Evolutionary conservation across 2,329 filamentous ascomycete genomes (phyloP), one percentile per base, ranked within the genome.

Genomic region (Microcera coccophila): DNA sequence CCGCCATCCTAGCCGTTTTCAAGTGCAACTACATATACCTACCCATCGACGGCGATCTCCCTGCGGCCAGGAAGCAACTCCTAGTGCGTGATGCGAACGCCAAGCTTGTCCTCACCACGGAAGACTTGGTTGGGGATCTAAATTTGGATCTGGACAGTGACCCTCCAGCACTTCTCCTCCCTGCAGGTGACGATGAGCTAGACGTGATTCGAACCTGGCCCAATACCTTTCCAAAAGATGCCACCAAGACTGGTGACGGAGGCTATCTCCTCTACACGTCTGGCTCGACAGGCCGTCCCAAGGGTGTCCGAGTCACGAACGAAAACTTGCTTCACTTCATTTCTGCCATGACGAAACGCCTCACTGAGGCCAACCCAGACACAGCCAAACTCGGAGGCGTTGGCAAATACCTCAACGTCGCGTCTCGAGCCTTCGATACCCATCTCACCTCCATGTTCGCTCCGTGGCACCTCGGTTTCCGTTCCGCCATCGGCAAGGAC

Each of bases 211-310:
- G 7, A 12, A 7, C 22, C 12, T 26, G 22, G 22, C 22, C 22
- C 22, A 12, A 7, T 7, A 7, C 22, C 22, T n/a, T n/a, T n/a
- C n/a, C 35, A 15, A 10, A 38, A 16, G 22, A 15, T 20, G n/a
- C 17, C 20, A n/a, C 16, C 33, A 24, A 21, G 33, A 16, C 29
- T 15, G 18, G 21, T 4, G 20, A 76, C 45, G 71, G 72, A 7
- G 79, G 75, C 53, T 84, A 84, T 56, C 81, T 79, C 44, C 64
- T 84, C 8, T 84, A 84, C 57, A 84, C 81, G 1, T 81, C 76
- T n/a, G 79, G 79, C 21, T 79, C 80, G 5, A 84, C 81, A 0
- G 81, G 81, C n/a, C 78, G 71, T 15, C 81, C 81, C 0, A 84
- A 84, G 55, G 81, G 81, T 14, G 83, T 80, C 47, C 74, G 81